Conservation (phyloP, 1,284 basidiomycete genomes). For the Ceratobasidium sp. region DNA sequence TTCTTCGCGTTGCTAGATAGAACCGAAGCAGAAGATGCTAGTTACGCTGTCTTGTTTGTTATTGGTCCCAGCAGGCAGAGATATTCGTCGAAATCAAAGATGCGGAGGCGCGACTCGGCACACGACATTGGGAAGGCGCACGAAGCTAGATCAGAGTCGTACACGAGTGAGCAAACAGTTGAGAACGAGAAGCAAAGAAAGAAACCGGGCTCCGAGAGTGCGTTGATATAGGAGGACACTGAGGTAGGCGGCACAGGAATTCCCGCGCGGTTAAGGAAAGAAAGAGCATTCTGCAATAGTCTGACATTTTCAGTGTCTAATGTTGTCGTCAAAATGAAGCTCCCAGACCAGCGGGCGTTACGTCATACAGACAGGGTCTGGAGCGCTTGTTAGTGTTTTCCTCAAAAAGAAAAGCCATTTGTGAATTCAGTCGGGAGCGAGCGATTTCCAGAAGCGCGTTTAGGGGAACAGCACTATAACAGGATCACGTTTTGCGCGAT, state of each 20-base stretch:
- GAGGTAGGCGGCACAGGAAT: slow-evolving; percentile 11
- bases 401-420: too few species aligned
- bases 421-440: too few species aligned
- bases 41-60: slow-evolving; percentile 31
- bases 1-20: slow-evolving; percentile 25
- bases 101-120: slow-evolving; percentile 55
- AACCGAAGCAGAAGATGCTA: slow-evolving; percentile 27
- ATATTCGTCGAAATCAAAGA: slow-evolving; percentile 79
- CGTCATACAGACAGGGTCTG: slow-evolving; percentile 13
- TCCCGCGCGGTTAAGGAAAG: slow-evolving; percentile 6
- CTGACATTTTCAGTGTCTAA: background rate
- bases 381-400: too few species aligned
- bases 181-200: slow-evolving; percentile 5
- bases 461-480: too few species aligned
- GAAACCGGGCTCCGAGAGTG: slow-evolving; percentile 13
- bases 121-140: slow-evolving; percentile 13
- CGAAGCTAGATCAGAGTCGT: background rate
- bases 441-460: too few species aligned
- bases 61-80: slow-evolving; percentile 70
- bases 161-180: background rate
- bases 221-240: slow-evolving; percentile 17
- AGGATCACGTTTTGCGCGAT: too few species aligned
- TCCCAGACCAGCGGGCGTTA: slow-evolving; percentile 10
- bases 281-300: background rate
- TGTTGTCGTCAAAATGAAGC: slow-evolving; percentile 29